phyloP scores from a whole-genome alignment of 2,329 filamentous ascomycete genomes.

The Botrytis fabae region DNA sequence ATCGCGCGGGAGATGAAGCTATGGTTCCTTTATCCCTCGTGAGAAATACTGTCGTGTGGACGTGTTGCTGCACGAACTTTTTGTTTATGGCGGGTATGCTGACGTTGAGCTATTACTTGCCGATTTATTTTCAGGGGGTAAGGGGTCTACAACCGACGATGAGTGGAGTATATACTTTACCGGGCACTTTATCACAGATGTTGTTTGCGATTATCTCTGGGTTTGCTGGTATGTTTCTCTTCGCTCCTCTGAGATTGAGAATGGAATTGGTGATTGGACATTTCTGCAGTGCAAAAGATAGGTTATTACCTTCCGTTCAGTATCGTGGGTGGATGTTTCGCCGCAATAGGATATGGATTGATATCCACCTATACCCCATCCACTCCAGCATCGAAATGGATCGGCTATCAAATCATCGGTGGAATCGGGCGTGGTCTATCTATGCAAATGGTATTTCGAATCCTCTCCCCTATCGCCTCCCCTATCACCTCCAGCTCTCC shows the following conservation, averaged over 20 bases:
- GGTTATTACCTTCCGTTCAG: slow-evolving; percentile 42
- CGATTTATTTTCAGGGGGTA: slow-evolving; percentile 48
- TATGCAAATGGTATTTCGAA: slow-evolving; percentile 25
- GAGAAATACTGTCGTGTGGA: slow-evolving; percentile 29
- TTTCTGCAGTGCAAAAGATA: slow-evolving; percentile 18
- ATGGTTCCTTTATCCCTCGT: slow-evolving; percentile 36
- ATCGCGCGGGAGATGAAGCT: slow-evolving; percentile 31
- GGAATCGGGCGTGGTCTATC: slow-evolving; percentile 33
- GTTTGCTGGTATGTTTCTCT: slow-evolving; percentile 15
- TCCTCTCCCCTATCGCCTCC: too few species aligned
- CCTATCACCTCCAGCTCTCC: not conserved
- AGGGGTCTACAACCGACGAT: slow-evolving; percentile 40
- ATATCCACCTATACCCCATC: slow-evolving; percentile 38
- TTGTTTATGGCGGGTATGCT: slow-evolving; percentile 7
- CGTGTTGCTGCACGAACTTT: slow-evolving; percentile 24
- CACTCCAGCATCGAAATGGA: slow-evolving; percentile 28
- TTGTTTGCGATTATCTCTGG: slow-evolving; percentile 18
- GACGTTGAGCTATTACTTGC: slow-evolving; percentile 26
- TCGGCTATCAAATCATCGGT: slow-evolving; percentile 34
- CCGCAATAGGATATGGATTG: slow-evolving; percentile 41
- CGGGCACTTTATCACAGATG: slow-evolving; percentile 40
- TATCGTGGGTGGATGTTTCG: slow-evolving; percentile 38
- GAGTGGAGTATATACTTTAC: slow-evolving; percentile 44
- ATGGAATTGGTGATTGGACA: not conserved
- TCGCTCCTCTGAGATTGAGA: not conserved